A percentile compares a stretch with the other conserved stretches of the same genome.
These are phyloP conservation scores for Chiua virens DNA, from an alignment of 768 basidiomycete species.

Conservation along the genomic window DNA sequence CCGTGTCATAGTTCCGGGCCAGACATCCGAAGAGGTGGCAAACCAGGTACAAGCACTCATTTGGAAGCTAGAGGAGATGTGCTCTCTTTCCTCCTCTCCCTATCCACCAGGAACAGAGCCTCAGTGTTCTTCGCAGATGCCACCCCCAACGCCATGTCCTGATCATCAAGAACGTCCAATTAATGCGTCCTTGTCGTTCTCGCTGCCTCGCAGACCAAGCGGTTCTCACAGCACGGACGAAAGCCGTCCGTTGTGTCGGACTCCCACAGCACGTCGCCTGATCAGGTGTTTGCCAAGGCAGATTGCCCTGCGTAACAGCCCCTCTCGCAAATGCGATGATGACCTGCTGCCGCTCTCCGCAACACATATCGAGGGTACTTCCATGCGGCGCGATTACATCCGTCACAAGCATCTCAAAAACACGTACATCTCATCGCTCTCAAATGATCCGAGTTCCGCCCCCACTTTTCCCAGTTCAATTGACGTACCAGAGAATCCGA, in stretches of 20 bases:
- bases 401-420: constrained; percentile 31
- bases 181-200: neutral
- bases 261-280: constrained; percentile 1
- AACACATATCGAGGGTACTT: constrained; percentile 25
- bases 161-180: constrained; percentile 1
- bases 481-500: constrained; percentile 17
- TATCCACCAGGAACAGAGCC: neutral
- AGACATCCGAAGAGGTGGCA: constrained; percentile 24
- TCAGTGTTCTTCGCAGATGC: constrained; percentile 1
- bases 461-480: constrained; percentile 15
- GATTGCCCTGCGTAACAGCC: neutral
- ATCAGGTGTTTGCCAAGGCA: constrained; percentile 10
- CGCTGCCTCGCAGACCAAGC: neutral
- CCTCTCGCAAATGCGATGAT: constrained; percentile 18
- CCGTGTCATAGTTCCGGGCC: constrained; percentile 40
- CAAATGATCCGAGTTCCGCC: constrained; percentile 7
- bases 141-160: neutral
- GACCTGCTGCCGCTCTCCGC: constrained; percentile 19
- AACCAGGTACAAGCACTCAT: constrained; percentile 22
- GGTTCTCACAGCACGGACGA: constrained; percentile 9
- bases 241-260: constrained; percentile 3
- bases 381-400: constrained; percentile 27
- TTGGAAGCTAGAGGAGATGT: constrained; percentile 17
- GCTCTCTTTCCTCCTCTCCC: neutral
- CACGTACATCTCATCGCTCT: constrained; percentile 25